Base-by-base conservation (phyloP, 305 asterid species). In the Solanum hybrid region DNA sequence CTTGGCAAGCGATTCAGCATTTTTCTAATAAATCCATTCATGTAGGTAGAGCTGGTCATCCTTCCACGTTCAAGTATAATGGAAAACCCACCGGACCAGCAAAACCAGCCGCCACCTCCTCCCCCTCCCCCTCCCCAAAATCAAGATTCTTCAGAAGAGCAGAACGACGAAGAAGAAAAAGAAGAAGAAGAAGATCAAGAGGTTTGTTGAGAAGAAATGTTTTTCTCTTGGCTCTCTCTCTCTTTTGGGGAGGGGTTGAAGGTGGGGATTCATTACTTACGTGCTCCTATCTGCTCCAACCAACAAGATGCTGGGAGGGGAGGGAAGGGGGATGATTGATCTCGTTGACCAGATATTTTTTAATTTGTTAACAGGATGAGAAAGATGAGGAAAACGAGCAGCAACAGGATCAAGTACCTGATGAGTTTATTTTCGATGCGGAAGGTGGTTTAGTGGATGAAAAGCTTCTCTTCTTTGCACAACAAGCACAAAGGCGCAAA, bases 401-500 rank as follows among this genome's bases (percentile, higher is more conserved):
- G 94, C 98, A 97, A 93, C 94, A 94, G 91, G 96, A 94, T 29
- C 99, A 98, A 92, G 87, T 98, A 90, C 99, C 99, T 51, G 98
- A 98, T 79, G 99, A 98, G 93, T 98, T 98, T 93, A 95, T 98
- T 92, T 96, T 98, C 29, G 99, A 98, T 93, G 99, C 98, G 76
- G 99, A 97, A 92, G 98, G 99, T 20, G 98, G 98, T 78, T 91
- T 98, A 76, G 98, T 98, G 92, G 99, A 96, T 89, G 99, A 98
- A 93, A 98, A 98, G 88, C 99, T 98, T 93, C 98, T 98, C 92
- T 96, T 98, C 96, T 98, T 98, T 94, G 98, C 98, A 40, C 99
- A 98, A 92, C 99, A 98, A 92, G 99, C 99, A 89, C 99, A 96
- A 88, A 91, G 98, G 90, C 93, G 93, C 76, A 87, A 89, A 92